Evolutionary conservation across 1,139 yeast genomes (phyloP).

Genomic region (Candida tunisiensis): DNA sequence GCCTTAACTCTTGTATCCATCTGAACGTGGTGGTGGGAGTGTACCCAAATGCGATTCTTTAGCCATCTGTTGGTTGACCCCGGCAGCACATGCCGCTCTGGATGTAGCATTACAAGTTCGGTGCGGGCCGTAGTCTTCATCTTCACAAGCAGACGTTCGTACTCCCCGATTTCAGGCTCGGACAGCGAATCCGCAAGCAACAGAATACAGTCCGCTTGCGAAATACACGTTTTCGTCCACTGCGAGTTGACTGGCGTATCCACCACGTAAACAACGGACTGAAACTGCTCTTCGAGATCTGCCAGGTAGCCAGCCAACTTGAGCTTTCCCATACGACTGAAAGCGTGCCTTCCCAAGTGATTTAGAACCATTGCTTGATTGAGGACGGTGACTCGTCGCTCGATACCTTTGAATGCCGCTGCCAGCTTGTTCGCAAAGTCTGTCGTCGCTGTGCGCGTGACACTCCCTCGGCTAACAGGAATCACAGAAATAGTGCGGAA

Average conservation of each 20-base stretch:
- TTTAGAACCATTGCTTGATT: slow-evolving; percentile 70
- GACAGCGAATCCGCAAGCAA: slow-evolving; percentile 31
- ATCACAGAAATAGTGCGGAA: slow-evolving; percentile 74
- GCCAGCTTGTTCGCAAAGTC: slow-evolving; percentile 69
- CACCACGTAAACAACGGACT: slow-evolving; percentile 75
- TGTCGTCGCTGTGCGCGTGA: slow-evolving; percentile 46
- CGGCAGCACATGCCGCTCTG: slow-evolving; percentile 65
- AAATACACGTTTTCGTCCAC: slow-evolving; percentile 87
- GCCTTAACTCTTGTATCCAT: no score
- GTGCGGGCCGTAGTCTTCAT: slow-evolving; percentile 78
- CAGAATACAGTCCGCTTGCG: slow-evolving; percentile 85
- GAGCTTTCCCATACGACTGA: slow-evolving; percentile 71
- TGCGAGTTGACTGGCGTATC: slow-evolving; percentile 70
- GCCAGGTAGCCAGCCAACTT: slow-evolving; percentile 83
- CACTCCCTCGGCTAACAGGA: no score
- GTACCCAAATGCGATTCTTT: slow-evolving; percentile 75
- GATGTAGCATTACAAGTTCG: slow-evolving; percentile 71
- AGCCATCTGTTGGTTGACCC: slow-evolving; percentile 82
- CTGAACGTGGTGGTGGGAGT: slow-evolving; percentile 80
- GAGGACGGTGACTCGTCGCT: slow-evolving; percentile 56
- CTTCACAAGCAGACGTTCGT: slow-evolving; percentile 58
- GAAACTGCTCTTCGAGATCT: slow-evolving; percentile 76
- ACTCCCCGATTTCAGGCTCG: slow-evolving; percentile 67
- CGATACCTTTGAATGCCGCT: slow-evolving; percentile 53
- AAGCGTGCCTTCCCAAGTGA: slow-evolving; percentile 84